Evolutionary conservation across 805 yeast species (phyloP).

Genomic region (Yarrowia sp.): DNA sequence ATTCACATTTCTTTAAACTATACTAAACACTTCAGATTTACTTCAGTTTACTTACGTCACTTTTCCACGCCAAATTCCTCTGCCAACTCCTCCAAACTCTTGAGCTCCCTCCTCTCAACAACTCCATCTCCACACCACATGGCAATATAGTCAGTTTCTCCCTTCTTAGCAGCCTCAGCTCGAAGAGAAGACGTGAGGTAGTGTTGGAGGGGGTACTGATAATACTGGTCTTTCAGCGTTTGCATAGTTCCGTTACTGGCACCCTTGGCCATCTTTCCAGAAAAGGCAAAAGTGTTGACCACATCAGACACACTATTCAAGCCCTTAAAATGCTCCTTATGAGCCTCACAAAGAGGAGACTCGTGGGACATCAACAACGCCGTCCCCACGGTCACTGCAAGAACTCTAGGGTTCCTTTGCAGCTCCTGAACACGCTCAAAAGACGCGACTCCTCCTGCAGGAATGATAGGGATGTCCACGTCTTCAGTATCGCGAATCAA

Average conservation of each 20-base stretch:
- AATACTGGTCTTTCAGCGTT: neutral
- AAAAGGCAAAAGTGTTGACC: constrained; percentile 22
- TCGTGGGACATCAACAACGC: constrained; percentile 51
- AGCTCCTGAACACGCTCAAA: constrained; percentile 45
- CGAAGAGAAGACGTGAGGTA: constrained; percentile 5
- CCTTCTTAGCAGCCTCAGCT: constrained; percentile 7
- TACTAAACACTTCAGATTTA: too few species aligned
- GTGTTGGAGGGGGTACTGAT: constrained; percentile 27
- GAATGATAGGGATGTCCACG: constrained; percentile 49
- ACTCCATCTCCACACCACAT: constrained; percentile 38
- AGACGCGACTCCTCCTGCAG: constrained; percentile 63
- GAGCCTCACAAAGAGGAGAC: constrained; percentile 1
- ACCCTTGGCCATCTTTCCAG: constrained; percentile 34
- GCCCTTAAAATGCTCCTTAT: neutral
- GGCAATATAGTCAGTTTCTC: neutral
- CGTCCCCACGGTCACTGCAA: constrained; percentile 65
- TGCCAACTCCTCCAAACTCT: constrained; percentile 15
- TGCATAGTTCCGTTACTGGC: neutral
- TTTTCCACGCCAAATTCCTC: constrained; percentile 5
- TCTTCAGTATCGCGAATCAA: constrained; percentile 42
- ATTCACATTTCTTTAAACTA: too few species aligned
- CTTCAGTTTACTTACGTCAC: neutral
- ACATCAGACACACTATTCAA: neutral
- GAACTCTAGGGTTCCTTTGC: constrained; percentile 43
- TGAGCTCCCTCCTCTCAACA: neutral